Base-by-base conservation (phyloP, 306 rosid genomes). In the Acacia melanoxylon region DNA sequence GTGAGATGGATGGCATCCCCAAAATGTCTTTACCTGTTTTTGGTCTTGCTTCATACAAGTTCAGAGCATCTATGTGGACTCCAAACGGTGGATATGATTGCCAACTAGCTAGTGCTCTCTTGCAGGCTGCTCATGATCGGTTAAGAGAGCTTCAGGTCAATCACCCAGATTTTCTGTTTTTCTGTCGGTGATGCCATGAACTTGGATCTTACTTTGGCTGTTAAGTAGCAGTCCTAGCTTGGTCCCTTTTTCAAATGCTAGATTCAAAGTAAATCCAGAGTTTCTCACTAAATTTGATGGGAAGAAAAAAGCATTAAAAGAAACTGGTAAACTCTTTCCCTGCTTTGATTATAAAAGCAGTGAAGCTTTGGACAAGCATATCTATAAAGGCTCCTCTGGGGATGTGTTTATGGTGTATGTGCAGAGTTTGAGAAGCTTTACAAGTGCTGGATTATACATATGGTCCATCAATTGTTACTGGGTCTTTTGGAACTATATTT, bases 31-130 rank as follows among this genome's bases (percentile, higher is more conserved):
- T 92, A 29, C 92, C 89, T 35, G 88, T 81, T 48, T 86, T 90
- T 81, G 97, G 97, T 83, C 86, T 92, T 85, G 92, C 97, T 66
- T 87, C 97, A 3, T 89, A 92, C 94, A 92, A 92, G 86, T 89
- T 90, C 82, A 92, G 79, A 86, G 92, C 89, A 46, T 80, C 94
- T 24, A 67, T 92, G 87, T 92, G 97, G 97, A 89, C 87, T 11
- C 85, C 87, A 20, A 87, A 84, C 69, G 92, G 91, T 25, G 94
- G 89, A 69, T 61, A 0, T 35, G 95, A 85, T 74, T 71, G 68
- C 79, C 87, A 85, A 70, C 83, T 88, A 79, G 89, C 91, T 10
- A 84, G 49, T 78, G 70, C 66, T 49, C 95, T 91, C 71, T 81
- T 73, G 74, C 93, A 88, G 84, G 81, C 2, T 16, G 91, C 92